Conservation (phyloP, 2,329 filamentous ascomycete species). For the Colletotrichum liaoningense region DNA sequence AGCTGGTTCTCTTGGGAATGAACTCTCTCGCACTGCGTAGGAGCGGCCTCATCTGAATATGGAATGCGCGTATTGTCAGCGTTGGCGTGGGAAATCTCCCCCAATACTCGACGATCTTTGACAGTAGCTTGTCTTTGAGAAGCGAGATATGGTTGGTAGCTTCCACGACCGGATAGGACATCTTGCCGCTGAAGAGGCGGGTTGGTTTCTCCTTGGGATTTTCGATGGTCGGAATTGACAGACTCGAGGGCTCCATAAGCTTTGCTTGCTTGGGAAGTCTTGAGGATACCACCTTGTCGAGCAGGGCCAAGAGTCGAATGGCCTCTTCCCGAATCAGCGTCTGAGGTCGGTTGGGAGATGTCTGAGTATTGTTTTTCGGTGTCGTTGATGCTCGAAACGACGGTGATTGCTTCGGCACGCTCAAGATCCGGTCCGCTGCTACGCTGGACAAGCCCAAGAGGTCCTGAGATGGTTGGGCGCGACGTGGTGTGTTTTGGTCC, state of each 20-base stretch:
- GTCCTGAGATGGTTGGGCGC: constrained; percentile 45
- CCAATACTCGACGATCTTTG: constrained; percentile 20
- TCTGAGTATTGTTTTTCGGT: not conserved
- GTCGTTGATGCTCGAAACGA: constrained; percentile 48
- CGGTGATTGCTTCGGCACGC: constrained; percentile 47
- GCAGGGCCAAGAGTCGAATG: not conserved
- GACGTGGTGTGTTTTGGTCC: not conserved
- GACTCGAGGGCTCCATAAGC: not conserved
- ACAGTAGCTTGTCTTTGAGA: not conserved
- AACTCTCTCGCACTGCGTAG: not conserved
- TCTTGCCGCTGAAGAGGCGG: constrained; percentile 26
- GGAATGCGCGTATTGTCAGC: not conserved
- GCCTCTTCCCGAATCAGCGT: not conserved
- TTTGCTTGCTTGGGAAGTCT: not conserved
- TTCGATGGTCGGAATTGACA: not conserved
- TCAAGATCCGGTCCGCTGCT: constrained; percentile 48
- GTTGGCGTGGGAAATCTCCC: constrained; percentile 23
- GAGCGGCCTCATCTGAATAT: not conserved
- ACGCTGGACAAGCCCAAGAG: constrained; percentile 51
- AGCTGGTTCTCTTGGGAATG: not conserved
- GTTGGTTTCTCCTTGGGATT: not conserved
- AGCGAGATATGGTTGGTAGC: not conserved
- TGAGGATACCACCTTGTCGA: not conserved
- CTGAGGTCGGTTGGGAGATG: not conserved
- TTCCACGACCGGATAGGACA: not conserved